phyloP scores from a whole-genome alignment of 345 rosid species.

The Eucalyptus regnans region DNA sequence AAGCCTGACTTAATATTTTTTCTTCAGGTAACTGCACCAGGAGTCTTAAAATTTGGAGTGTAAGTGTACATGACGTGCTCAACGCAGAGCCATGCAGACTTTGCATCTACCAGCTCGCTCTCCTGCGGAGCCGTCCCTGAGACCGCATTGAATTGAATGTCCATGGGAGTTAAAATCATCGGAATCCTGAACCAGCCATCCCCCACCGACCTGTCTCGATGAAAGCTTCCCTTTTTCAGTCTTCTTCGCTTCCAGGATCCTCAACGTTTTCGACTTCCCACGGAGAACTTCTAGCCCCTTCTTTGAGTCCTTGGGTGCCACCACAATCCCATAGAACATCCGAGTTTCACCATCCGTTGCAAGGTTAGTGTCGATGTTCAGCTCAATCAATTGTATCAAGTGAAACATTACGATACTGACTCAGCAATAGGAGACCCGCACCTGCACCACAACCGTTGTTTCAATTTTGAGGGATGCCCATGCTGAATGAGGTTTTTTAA shows the following conservation, averaged over 20 bases:
- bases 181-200: slow-evolving; percentile 87
- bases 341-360: slow-evolving; percentile 75
- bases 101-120: slow-evolving; percentile 58
- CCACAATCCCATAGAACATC: slow-evolving; percentile 90
- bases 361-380: not conserved
- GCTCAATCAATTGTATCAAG: not conserved
- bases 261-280: slow-evolving; percentile 83
- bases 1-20: no score
- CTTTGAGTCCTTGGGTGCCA: slow-evolving; percentile 70
- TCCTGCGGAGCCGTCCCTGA: slow-evolving; percentile 51
- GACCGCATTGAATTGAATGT: slow-evolving; percentile 49
- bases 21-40: rapidly evolving
- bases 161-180: slow-evolving; percentile 75
- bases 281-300: slow-evolving; percentile 80
- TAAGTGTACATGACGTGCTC: slow-evolving; percentile 39
- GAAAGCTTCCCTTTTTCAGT: slow-evolving; percentile 73
- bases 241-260: slow-evolving; percentile 80
- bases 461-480: not conserved
- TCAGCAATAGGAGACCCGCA: not conserved
- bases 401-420: not conserved
- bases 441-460: not conserved
- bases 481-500: not conserved
- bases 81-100: slow-evolving; percentile 88
- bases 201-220: slow-evolving; percentile 79
- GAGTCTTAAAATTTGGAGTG: not conserved